Evolutionary conservation across 257 asterid genomes (phyloP).

Genomic region (Nicotiana benthamiana): DNA sequence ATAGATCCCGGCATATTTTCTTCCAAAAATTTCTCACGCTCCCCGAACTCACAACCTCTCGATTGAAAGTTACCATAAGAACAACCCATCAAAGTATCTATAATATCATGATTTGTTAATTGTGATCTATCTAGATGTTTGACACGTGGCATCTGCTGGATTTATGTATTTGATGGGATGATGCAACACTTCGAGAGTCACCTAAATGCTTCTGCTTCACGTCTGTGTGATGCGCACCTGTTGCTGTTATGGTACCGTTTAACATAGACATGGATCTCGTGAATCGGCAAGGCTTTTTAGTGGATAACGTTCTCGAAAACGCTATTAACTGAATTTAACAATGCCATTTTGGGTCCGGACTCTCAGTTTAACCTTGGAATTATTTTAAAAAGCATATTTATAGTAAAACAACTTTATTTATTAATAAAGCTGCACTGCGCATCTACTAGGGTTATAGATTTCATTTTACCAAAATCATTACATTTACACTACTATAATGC

Average conservation of each 20-base stretch:
- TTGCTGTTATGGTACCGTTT: background rate
- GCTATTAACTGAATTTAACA: background rate
- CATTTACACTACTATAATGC: background rate
- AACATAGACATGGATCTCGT: background rate
- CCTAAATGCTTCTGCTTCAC: background rate
- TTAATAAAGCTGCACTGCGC: background rate
- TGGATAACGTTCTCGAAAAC: background rate
- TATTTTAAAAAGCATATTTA: background rate
- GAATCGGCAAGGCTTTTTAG: background rate
- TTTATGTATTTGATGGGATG: background rate
- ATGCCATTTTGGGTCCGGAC: background rate
- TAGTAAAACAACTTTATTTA: background rate
- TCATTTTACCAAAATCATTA: background rate
- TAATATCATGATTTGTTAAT: too few species aligned
- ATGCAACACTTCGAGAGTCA: background rate
- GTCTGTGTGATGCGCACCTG: background rate
- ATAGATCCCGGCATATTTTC: too few species aligned
- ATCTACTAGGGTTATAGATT: background rate
- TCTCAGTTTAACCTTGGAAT: background rate
- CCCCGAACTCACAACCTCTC: too few species aligned
- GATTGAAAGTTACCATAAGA: too few species aligned
- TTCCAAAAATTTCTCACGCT: too few species aligned
- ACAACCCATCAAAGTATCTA: too few species aligned
- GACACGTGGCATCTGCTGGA: background rate
- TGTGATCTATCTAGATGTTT: background rate